Base-by-base conservation (phyloP, 805 yeast species). In the Saccharomycopsis sp. region DNA sequence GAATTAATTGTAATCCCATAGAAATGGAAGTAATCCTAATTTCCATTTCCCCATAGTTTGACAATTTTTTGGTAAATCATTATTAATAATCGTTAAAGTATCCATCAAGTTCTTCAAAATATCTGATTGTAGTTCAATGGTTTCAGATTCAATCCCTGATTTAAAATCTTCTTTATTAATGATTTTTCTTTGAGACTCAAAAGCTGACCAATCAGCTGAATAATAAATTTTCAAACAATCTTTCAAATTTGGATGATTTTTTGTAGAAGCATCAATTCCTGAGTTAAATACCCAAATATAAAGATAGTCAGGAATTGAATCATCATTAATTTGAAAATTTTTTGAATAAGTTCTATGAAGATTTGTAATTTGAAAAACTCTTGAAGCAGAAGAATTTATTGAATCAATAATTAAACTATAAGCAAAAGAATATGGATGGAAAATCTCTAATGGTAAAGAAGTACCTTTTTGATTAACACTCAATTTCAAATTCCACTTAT, bases 401-500 rank as follows among this genome's bases (percentile, higher is more conserved):
- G 61, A 56, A 34, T 69, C 73, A 19, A 66, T 36, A 2, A 75
- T 50, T 2, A 59, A 50, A 29, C 60, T 61, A 41, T 63, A 67
- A 0, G 65, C 54, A 41, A 56, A 64, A 20, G 59, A 48, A 38
- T 58, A 60, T 0, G 69, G 64, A 1, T 56, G 49, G 39, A 59
- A 73, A 0, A 12, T 14, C n/a, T 61, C 67, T n/a, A n/a, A 19
- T n/a, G 6, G 10, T 5, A 33, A 2, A 28, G n/a, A 3, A 14
- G 4, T 33, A 20, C 21, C 21, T 17, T n/a, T 12, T 19, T 31
- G 12, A 12, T n/a, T 26, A 12, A 21, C 6, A 9, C 25, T 17
- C 13, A 76, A 49, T 6, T 44, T 42, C 2, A 78, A 32, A 20
- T 64, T 63, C 88, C 88, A 81, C 51, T 79, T 80, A 59, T 64